Percentiles rank a stretch among this genome's conserved stretches.
Conservation (phyloP, 2,329 filamentous ascomycete species). For the Aspergillus neoniger region DNA sequence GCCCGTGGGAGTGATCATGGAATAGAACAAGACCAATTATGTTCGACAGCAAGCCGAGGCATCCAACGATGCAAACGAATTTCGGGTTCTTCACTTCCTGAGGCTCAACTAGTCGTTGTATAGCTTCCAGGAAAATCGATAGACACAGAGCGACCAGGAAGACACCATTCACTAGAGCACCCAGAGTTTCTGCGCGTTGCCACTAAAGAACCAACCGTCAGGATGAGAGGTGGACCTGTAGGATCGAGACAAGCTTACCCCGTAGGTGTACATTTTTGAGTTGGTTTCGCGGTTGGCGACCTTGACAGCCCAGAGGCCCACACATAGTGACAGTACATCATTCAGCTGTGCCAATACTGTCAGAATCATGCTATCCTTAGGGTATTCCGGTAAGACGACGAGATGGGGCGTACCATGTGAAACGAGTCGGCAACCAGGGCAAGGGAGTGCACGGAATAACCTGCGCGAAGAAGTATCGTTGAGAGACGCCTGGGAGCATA, state of each 20-base stretch:
- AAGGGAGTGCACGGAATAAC: constrained; percentile 85
- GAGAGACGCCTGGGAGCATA: constrained; percentile 15
- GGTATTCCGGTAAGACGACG: not conserved
- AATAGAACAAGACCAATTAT: constrained; percentile 86
- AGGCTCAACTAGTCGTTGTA: constrained; percentile 88
- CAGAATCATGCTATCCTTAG: not conserved
- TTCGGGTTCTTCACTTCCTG: constrained; percentile 82
- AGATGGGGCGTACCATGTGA: constrained; percentile 76
- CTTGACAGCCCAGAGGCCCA: constrained; percentile 93
- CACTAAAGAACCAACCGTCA: constrained; percentile 58
- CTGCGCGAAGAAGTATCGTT: constrained; percentile 34
- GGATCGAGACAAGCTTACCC: constrained; percentile 58
- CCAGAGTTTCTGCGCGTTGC: constrained; percentile 95
- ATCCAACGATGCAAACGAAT: constrained; percentile 87
- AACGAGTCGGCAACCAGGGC: constrained; percentile 96
- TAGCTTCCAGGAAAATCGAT: constrained; percentile 92
- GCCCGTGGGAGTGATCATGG: constrained; percentile 87
- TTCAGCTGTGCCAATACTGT: constrained; percentile 64
- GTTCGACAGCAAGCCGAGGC: constrained; percentile 81
- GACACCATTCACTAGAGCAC: constrained; percentile 94
- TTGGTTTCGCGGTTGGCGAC: constrained; percentile 76
- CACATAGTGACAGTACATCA: constrained; percentile 90
- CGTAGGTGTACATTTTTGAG: constrained; percentile 93
- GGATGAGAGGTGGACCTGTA: constrained; percentile 1
- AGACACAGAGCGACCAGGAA: constrained; percentile 96